Base-by-base conservation (phyloP, 371 early-diverging fungal species). In the Choanephora cucurbitarum region DNA sequence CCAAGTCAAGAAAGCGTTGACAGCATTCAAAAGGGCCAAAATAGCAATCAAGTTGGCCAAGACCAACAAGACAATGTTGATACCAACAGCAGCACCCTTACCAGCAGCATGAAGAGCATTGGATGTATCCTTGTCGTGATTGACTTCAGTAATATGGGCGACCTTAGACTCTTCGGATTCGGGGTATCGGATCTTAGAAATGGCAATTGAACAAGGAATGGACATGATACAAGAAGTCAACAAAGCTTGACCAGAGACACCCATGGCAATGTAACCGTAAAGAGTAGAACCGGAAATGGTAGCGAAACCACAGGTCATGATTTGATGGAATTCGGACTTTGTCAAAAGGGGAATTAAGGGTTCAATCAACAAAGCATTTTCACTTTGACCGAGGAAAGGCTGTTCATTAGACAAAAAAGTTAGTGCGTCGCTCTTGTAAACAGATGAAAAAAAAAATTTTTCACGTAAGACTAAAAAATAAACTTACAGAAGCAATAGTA, bases 171-270 rank as follows among this genome's bases (percentile, higher is more conserved):
- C 86, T 46, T 90, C 93, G 17, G 76, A 83, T 69, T 95, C 96
- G 1, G 96, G 96, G 64, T 82, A 88, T 23, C 91, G 80, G 44
- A 93, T 70, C 78, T 93, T 93, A 69, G 91, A 89, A 46, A 94
- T 74, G 41, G 89, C 85, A 44, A 94, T 71, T n/a, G 91, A 89
- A 68, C 91, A 88, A 1, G 94, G 94, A 48, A 92, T 85, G 13
- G 93, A 94, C 93, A 93, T 93, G 77, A 93, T 78, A 70, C 93
- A 93, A 19, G 90, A 82, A 4, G 93, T 91, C 62, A 90, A 70
- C 23, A 90, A 62, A 37, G 82, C 75, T 33, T 82, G 74, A 19
- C 86, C 71, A 50, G 85, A 77, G 1, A 85, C 75, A 41, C 86
- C 86, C 60, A 88, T 66, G 13, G 79, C 67, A 60, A 87, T 70